Evolutionary conservation across 805 yeast species (phyloP).

Genomic region (Candida sithepensis): DNA sequence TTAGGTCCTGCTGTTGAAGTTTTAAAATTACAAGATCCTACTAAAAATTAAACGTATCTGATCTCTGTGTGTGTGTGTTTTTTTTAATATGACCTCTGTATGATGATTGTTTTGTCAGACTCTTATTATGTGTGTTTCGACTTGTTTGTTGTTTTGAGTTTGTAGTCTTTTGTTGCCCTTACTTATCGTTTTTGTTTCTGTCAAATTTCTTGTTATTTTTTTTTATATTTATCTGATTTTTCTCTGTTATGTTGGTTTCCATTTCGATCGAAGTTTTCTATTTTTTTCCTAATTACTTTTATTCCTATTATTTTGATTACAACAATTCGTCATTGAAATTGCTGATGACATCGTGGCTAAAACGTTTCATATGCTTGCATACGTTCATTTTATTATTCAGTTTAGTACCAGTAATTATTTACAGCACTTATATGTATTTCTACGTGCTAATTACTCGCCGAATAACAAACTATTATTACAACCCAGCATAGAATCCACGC

Average conservation of each 20-base stretch:
- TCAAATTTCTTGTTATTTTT: not conserved
- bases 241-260: not conserved
- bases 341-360: not conserved
- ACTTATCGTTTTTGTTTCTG: not conserved
- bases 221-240: not conserved
- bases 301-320: not conserved
- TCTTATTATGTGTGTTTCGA: not conserved
- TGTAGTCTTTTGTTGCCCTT: not conserved
- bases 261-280: not conserved
- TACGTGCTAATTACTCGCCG: no score
- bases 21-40: constrained; percentile 83
- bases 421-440: no score
- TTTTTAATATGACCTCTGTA: no score
- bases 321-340: not conserved
- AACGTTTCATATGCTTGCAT: no score
- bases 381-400: no score
- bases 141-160: not conserved
- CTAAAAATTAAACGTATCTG: constrained; percentile 28
- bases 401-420: no score
- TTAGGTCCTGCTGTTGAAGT: constrained; percentile 93
- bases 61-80: no score
- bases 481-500: constrained; percentile 51
- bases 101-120: no score
- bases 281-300: not conserved
- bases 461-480: not conserved